Evolutionary conservation across 2,329 filamentous ascomycete genomes (phyloP).

Genomic region (Fusarium nodosum): DNA sequence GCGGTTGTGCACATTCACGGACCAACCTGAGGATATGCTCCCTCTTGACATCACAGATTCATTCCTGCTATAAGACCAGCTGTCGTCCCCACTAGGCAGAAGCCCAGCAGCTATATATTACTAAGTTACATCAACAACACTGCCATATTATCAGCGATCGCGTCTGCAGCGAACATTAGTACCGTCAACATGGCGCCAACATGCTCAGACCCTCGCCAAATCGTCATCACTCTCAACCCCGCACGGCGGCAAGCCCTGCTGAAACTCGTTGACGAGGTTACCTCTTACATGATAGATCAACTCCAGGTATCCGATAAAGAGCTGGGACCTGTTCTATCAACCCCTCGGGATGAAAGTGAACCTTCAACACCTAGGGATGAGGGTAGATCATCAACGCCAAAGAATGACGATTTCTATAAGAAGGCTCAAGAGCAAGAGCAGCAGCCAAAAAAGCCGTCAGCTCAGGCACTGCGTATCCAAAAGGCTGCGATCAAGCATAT

Average conservation of each 20-base stretch:
- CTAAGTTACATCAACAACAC: neutral
- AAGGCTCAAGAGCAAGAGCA: constrained; percentile 32
- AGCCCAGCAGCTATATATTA: neutral
- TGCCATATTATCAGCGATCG: neutral
- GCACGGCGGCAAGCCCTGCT: constrained; percentile 66
- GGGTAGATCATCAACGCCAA: constrained; percentile 12
- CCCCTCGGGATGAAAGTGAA: constrained; percentile 29
- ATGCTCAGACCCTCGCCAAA: constrained; percentile 67
- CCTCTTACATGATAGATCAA: constrained; percentile 67
- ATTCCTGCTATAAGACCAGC: constrained; percentile 17
- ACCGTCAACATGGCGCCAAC: constrained; percentile 64
- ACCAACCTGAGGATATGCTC: constrained; percentile 16
- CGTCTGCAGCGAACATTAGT: neutral
- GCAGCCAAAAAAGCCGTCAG: constrained; percentile 39
- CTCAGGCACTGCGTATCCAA: constrained; percentile 55
- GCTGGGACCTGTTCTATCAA: constrained; percentile 50
- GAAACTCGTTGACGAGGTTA: constrained; percentile 65
- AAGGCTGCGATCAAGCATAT: constrained; percentile 75
- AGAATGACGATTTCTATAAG: constrained; percentile 24
- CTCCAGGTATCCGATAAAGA: constrained; percentile 58
- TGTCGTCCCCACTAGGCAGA: constrained; percentile 3
- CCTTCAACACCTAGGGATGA: constrained; percentile 27
- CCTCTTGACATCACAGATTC: constrained; percentile 13
- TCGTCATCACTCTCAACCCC: constrained; percentile 68
- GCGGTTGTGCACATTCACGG: constrained; percentile 18